A percentile compares a stretch with the other conserved stretches of the same genome.
These are phyloP conservation scores for Serendipita indica DNA, from an alignment of 768 basidiomycete genomes.

Conservation along the genomic window DNA sequence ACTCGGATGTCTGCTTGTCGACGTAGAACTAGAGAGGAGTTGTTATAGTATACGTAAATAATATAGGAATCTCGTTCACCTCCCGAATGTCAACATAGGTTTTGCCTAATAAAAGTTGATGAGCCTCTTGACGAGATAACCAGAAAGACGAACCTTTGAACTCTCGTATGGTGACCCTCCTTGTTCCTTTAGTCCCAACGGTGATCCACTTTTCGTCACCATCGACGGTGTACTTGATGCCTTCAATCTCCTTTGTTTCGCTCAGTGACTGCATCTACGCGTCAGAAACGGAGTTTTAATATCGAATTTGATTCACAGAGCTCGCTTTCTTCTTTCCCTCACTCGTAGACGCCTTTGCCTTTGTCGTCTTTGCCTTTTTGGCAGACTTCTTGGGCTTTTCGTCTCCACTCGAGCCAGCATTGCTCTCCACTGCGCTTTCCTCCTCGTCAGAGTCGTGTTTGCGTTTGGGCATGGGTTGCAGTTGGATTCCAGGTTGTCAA, in stretches of 20 bases:
- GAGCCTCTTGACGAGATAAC: background rate
- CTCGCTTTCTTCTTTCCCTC: background rate
- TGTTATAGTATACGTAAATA: background rate
- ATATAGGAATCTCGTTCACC: background rate
- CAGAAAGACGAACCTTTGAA: background rate
- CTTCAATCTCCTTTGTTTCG: background rate
- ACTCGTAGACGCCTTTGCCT: background rate
- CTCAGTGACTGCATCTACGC: background rate
- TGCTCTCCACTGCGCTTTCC: background rate
- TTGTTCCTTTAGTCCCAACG: background rate
- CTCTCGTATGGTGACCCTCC: background rate
- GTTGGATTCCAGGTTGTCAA: too few species aligned
- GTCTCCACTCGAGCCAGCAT: background rate
- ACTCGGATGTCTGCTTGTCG: conserved; percentile 26
- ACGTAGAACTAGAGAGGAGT: conserved; percentile 36
- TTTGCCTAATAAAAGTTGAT: background rate
- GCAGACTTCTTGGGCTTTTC: background rate
- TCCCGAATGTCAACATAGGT: background rate
- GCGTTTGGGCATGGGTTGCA: conserved; percentile 5
- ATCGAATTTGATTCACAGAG: background rate
- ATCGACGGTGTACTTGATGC: background rate
- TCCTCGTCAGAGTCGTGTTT: conserved; percentile 4
- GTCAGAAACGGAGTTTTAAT: background rate
- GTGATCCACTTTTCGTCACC: background rate
- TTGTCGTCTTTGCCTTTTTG: background rate